Evolutionary conservation across 2,329 filamentous ascomycete species (phyloP).

Genomic region (Venturia nashicola): DNA sequence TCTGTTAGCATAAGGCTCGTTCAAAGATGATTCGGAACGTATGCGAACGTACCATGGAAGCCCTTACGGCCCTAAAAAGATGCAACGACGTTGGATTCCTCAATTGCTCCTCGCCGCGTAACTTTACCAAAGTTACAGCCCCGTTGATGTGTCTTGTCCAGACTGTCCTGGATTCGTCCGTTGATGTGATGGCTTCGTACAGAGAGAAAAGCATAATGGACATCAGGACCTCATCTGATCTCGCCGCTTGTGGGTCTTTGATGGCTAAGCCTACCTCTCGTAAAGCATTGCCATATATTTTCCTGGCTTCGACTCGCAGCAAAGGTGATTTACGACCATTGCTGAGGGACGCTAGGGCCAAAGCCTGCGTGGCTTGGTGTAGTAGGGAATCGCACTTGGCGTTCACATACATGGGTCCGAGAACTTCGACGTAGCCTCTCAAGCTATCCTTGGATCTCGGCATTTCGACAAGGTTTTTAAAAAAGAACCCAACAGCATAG

Average conservation of each 20-base stretch:
- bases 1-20: not conserved
- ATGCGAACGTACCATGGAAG: conserved; percentile 24
- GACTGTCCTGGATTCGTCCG: conserved; percentile 22
- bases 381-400: conserved; percentile 23
- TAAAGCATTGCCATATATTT: conserved; percentile 25
- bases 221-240: conserved; percentile 26
- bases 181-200: conserved; percentile 30
- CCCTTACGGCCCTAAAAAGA: conserved; percentile 28
- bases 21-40: not conserved
- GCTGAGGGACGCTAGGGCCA: conserved; percentile 25
- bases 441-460: conserved; percentile 25
- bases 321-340: conserved; percentile 24
- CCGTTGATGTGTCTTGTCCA: conserved; percentile 30
- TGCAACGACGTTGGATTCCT: conserved; percentile 23
- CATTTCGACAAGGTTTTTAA: conserved; percentile 27
- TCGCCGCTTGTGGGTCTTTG: conserved; percentile 22
- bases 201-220: conserved; percentile 28
- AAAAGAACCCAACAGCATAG: conserved; percentile 24
- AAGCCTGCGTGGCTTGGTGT: conserved; percentile 27
- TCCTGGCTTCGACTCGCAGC: conserved; percentile 22
- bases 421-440: conserved; percentile 25
- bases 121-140: conserved; percentile 25
- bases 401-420: conserved; percentile 25
- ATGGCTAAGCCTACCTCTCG: conserved; percentile 24
- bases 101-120: conserved; percentile 27